Base-by-base conservation (phyloP, 139 green algal species). In the Raphidocelis subcapitata region DNA sequence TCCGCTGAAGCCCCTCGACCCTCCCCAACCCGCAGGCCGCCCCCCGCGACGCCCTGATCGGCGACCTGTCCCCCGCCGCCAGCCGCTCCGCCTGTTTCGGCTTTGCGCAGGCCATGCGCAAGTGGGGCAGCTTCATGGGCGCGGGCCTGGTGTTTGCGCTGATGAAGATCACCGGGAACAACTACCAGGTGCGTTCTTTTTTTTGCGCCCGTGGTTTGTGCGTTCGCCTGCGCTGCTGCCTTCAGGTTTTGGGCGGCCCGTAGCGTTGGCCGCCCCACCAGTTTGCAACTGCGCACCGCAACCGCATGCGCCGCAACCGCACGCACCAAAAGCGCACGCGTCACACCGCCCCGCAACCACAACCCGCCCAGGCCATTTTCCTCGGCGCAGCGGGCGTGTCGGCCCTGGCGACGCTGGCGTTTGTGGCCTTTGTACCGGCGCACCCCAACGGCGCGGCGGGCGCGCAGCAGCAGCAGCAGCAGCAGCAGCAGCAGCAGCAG, bases 101-200 rank as follows among this genome's bases (percentile, higher is more conserved):
- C 47, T 85, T 90, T 62, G 84, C 84, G 0, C 84, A 90, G 74
- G 73, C 59, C 36, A 76, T 90, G 76, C 79, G 84, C 64, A 90
- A 90, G 76, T 87, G 79, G 79, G 84, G 84, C 70, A 76, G 52
- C 54, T 78, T 80, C 41, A 75, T 90, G 59, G 84, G 84, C 14
- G 84, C 84, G 3, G 62, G 77, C 5, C 69, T 82, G 20, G 71
- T 72, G 36, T 90, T 82, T 72, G 79, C 81, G 37, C 84, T 90
- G 46, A 90, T 90, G 84, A 86, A 86, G 75, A 75, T 59, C 24
- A 75, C 73, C 18, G 80, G 75, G 60, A 87, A 87, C 84, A 90
- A 90, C 84, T 90, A 90, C 79, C 71, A 84, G 72, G 70, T 84
- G 37, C 87, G 41, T 8, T 49, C n/a, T n/a, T n/a, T n/a, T n/a